Evolutionary conservation across 805 yeast genomes (phyloP), one percentile per base, ranked within the genome.

Genomic region (Wickerhamomyces chaumierensis): DNA sequence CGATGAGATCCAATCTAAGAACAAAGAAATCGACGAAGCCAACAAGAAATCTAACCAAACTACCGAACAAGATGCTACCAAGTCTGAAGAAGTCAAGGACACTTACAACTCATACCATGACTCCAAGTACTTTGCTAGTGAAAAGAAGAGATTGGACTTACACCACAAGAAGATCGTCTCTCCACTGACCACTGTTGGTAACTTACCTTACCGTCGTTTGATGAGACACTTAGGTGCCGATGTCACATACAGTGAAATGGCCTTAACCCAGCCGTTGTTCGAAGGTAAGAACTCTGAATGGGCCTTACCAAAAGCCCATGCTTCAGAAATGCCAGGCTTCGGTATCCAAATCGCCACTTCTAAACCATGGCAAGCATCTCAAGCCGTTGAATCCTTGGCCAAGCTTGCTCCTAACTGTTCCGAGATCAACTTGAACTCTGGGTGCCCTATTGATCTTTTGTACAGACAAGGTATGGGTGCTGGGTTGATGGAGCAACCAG

Each of bases 141-240:
- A 92, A 58, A 92, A 92, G 73, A 83, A 81, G 57, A 69, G 62
- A 40, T 55, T 92, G 36, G 65, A 87, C 53, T 69, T 83, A 38
- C 63, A 65, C 28, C 66, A 75, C 35, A 90, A 90, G 47, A 87
- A 87, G 60, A 86, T 92, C 42, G 79, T 92, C 7, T 85, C 96
- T 2, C 99, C 99, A 2, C 69, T 92, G 45, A 94, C 99, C 27
- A 92, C 99, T 0, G 98, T 92, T 5, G 99, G 99, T 18, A 92
- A 92, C 60, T 68, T 92, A 51, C 98, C 99, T 14, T 92, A 75
- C 62, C 80, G 99, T 59, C 72, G 97, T 49, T 68, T 92, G 43
- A 88, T 92, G 96, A 81, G 79, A 52, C 70, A 80, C 1, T 60
- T 86, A 27, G 96, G 96, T 15, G 95, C 95, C 12, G 96, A 92